Conservation (phyloP, 768 basidiomycete genomes). For the Chalciporus pseudorubinellus region DNA sequence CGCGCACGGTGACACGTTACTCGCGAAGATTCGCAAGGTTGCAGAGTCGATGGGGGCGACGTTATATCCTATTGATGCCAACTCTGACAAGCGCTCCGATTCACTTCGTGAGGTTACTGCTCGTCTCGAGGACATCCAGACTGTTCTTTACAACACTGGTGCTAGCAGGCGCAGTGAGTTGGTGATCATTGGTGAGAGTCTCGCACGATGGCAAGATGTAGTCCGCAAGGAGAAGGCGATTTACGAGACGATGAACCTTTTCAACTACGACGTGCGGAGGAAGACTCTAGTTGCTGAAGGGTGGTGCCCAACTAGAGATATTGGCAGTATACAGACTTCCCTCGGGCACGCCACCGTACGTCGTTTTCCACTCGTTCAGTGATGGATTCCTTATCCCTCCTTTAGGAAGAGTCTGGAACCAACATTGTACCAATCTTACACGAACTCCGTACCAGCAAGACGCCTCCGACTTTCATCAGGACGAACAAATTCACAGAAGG, state of each 20-base stretch:
- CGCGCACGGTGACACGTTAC: constrained; percentile 88
- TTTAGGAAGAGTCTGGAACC: constrained; percentile 87
- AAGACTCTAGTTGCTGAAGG: constrained; percentile 97
- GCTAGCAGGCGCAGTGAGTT: constrained; percentile 80
- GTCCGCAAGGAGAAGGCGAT: constrained; percentile 95
- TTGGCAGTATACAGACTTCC: constrained; percentile 79
- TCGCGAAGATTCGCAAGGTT: constrained; percentile 96
- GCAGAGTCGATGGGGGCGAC: constrained; percentile 99
- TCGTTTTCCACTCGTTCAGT: neutral
- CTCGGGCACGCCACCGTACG: constrained; percentile 82
- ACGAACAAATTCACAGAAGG: constrained; percentile 96
- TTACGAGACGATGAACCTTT: constrained; percentile 92
- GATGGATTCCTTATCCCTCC: neutral
- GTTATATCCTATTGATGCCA: constrained; percentile 93
- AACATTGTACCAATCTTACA: constrained; percentile 89
- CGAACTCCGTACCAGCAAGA: constrained; percentile 84
- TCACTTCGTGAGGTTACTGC: constrained; percentile 84
- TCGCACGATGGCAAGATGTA: constrained; percentile 91
- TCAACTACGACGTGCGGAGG: constrained; percentile 90
- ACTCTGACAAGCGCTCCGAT: constrained; percentile 88
- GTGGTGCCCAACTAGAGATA: constrained; percentile 95
- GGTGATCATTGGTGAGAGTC: constrained; percentile 75
- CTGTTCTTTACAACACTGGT: constrained; percentile 86
- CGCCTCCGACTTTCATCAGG: constrained; percentile 91
- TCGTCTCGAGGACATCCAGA: constrained; percentile 89